Base-by-base conservation (phyloP, 164 flowering plant genomes). In the Nymphaea thermarum region DNA sequence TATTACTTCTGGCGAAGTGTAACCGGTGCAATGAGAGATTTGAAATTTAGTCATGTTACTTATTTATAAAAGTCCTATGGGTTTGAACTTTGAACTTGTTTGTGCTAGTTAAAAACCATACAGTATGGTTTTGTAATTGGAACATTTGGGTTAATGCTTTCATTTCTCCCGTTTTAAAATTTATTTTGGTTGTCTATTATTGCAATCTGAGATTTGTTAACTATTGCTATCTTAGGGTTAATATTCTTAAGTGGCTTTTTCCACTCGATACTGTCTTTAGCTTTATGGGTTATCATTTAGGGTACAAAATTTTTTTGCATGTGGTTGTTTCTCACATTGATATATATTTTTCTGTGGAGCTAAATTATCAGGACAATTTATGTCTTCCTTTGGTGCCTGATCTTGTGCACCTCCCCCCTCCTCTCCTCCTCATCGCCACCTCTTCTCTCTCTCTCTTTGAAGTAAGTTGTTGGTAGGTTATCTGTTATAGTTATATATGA, bases 1-100 rank as follows among this genome's bases (percentile, higher is more conserved):
- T 76, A 62, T 72, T 44, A 10, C 70, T 72, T 79, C 42, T 43
- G 68, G 71, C 76, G 79, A 79, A 77, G 73, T 64, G 68, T 17
- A 62, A 62, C 64, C n/a, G 57, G 57, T 51, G 57, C 14, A 51
- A 51, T 51, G 57, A 51, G 57, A 51, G 57, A 51, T 51, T 51
- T 51, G 57, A 8, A 51, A 51, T 51, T 51, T 51, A 51, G 57
- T 10, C 15, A 15, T 51, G 57, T 51, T 51, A 51, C 57, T 15
- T 51, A 8, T 51, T 51, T 10, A 51, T 51, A 51, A 51, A 51
- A 15, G 57, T 8, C 57, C 57, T 51, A 10, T 51, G 57, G 57
- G 8, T 8, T 5, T 51, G 8, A 8, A 51, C 12, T 15, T 8
- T 51, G 57, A 51, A 51, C 12, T 51, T 25, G 36, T 8, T 51